Percentiles rank a stretch among this genome's conserved stretches.
Evolutionary conservation across 345 rosid genomes (phyloP).

Genomic region (Abelmoschus esculentus): DNA sequence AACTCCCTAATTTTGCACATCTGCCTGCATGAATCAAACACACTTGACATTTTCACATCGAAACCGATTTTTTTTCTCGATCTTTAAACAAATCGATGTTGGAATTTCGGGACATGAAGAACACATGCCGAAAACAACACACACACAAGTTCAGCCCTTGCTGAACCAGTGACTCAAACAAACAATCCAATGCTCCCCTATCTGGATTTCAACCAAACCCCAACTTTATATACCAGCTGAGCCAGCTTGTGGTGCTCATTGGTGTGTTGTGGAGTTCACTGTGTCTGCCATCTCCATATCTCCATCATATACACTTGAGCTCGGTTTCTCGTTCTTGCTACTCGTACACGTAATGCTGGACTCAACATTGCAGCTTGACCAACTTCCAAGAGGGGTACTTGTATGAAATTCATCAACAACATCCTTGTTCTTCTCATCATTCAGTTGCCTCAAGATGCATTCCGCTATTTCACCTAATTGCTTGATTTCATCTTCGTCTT

Average conservation of each 20-base stretch:
- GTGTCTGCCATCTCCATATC: conserved; percentile 23
- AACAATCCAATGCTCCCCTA: conserved; percentile 20
- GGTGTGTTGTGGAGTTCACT: conserved; percentile 7
- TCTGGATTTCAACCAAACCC: background rate
- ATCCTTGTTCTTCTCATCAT: conserved; percentile 15
- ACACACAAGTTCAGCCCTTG: conserved; percentile 55
- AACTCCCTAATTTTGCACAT: conserved; percentile 2
- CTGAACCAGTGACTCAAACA: conserved; percentile 43
- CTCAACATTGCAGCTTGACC: conserved; percentile 28
- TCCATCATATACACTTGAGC: background rate
- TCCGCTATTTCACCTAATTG: conserved; percentile 55
- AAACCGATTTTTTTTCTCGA: background rate
- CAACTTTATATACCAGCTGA: too few relatives aligned
- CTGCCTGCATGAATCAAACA: background rate
- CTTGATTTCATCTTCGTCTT: conserved; percentile 35
- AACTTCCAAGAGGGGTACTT: conserved; percentile 20
- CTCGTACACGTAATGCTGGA: conserved; percentile 34
- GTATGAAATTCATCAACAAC: conserved; percentile 9
- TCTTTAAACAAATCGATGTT: conserved; percentile 11
- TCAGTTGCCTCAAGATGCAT: conserved; percentile 57
- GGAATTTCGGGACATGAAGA: conserved; percentile 15
- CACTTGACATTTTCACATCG: conserved; percentile 3
- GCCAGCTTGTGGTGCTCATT: too few relatives aligned
- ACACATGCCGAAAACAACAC: conserved; percentile 15
- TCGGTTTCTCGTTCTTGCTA: conserved; percentile 37